These are phyloP conservation scores for Neurospora sp. DNA, from an alignment of 495 filamentous ascomycete species.

Conservation along the genomic window DNA sequence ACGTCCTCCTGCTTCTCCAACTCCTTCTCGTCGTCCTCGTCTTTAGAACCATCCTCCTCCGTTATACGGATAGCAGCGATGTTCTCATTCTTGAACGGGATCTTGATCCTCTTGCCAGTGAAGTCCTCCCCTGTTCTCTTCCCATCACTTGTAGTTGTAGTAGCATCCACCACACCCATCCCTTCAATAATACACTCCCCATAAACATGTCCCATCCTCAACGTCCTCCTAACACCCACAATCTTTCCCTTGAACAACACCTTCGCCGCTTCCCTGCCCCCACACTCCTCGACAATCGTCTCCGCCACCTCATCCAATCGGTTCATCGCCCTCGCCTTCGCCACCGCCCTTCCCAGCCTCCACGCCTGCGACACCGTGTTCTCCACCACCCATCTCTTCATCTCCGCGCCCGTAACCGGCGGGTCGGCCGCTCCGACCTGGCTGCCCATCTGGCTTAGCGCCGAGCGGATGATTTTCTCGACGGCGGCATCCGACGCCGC, in stretches of 20 bases:
- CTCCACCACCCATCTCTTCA: conserved; percentile 40
- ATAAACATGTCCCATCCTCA: conserved; percentile 46
- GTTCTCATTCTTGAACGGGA: conserved; percentile 60
- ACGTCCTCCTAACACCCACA: conserved; percentile 42
- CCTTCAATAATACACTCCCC: conserved; percentile 45
- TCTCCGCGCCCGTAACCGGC: conserved; percentile 32
- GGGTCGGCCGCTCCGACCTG: conserved; percentile 36
- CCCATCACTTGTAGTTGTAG: not conserved
- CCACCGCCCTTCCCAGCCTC: conserved; percentile 46
- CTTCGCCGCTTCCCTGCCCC: conserved; percentile 3
- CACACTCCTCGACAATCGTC: conserved; percentile 47
- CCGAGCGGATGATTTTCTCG: conserved; percentile 32
- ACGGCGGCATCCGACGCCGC: conserved; percentile 30
- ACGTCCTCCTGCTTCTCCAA: conserved; percentile 33
- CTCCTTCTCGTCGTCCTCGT: not conserved
- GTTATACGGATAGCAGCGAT: conserved; percentile 39
- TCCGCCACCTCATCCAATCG: conserved; percentile 41
- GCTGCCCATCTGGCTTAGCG: conserved; percentile 39
- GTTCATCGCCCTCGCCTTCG: conserved; percentile 35
- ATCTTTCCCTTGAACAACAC: conserved; percentile 55
- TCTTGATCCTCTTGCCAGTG: conserved; percentile 32
- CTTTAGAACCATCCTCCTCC: not conserved
- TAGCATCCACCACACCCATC: conserved; percentile 18
- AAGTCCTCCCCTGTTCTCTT: conserved; percentile 8
- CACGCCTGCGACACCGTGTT: conserved; percentile 44